Base-by-base conservation (phyloP, 164 flowering plant species). In the Magnolia officinalis region DNA sequence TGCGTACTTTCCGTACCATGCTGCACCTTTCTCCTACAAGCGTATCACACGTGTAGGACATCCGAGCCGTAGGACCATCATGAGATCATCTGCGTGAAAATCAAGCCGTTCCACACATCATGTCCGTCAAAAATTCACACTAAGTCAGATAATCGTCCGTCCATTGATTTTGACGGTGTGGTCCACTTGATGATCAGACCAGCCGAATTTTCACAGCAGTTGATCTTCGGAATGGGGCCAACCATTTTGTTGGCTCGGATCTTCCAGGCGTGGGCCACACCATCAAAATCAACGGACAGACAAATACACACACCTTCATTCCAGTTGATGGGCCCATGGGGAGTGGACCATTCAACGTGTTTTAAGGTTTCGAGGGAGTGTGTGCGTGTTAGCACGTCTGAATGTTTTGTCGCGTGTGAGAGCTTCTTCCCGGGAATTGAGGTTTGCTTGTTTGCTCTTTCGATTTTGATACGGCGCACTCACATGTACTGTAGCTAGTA, bases 401-500 rank as follows among this genome's bases (percentile, higher is more conserved):
- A 80, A 80, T 77, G 77, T 77, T 70, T 68, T 78, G 76, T 78
- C 73, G 50, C 67, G 76, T 74, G 24, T 71, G 80, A 75, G 61
- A 74, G 72, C 19, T 11, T 63, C 52, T 67, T 23, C 74, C 82
- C 82, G 58, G 77, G 70, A 23, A 50, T 77, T 80, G 74, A 73
- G 79, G 70, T 37, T 63, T 4, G 37, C n/a, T 45, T 23, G 55
- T 37, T 72, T 67, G 50, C 63, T 50, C 26, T 51, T 20, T 64
- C 16, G 61, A 16, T 55, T 11, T 55, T 55, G 61, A 16, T 16
- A 55, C 61, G 18, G 61, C 13, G 13, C 61, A 55, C 61, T 55
- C 61, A 11, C 13, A 55, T 9, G 61, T 16, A 55, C 18, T 11
- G 61, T 16, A 11, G 18, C 13, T 16, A 55, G 13, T 16, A 55